phyloP scores from a whole-genome alignment of 768 basidiomycete species.

The Xerocomellus chrysenteron region DNA sequence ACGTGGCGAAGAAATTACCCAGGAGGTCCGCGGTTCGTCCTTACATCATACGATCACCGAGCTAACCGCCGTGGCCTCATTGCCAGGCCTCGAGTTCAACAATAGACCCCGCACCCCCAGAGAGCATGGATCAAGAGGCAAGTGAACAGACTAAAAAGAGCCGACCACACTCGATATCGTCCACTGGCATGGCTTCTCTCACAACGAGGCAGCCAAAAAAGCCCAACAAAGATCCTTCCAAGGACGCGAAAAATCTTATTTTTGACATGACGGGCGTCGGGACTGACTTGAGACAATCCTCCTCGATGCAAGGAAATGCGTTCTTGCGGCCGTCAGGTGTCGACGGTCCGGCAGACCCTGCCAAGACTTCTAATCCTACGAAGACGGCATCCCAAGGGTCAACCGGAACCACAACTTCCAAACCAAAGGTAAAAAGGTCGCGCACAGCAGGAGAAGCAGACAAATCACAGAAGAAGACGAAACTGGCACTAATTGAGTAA shows the following conservation, averaged over 20 bases:
- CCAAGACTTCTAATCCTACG: conserved; percentile 7
- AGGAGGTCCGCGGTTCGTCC: conserved; percentile 22
- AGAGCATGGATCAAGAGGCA: conserved; percentile 20
- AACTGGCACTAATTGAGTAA: conserved; percentile 25
- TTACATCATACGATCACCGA: conserved; percentile 19
- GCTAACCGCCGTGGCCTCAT: conserved; percentile 17
- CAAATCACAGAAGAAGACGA: conserved; percentile 28
- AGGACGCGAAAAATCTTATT: conserved; percentile 45
- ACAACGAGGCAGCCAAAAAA: conserved; percentile 18
- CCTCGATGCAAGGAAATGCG: conserved; percentile 10
- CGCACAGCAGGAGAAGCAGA: conserved; percentile 18
- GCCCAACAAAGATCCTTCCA: conserved; percentile 23
- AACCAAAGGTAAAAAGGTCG: conserved; percentile 23
- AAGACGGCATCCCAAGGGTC: conserved; percentile 6
- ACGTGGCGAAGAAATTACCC: conserved; percentile 45
- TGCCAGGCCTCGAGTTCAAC: conserved; percentile 19
- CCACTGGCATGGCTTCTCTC: conserved; percentile 5
- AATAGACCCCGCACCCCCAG: conserved; percentile 2
- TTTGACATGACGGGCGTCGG: conserved; percentile 50
- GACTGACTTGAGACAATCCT: conserved; percentile 43
- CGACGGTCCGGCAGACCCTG: conserved; percentile 15
- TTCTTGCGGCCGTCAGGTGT: conserved; percentile 26
- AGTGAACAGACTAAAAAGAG: conserved; percentile 19
- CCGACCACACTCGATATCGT: conserved; percentile 26
- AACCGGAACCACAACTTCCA: conserved; percentile 6